Evolutionary conservation across 148 eudicot species (phyloP).

Genomic region (Diospyros lotus): DNA sequence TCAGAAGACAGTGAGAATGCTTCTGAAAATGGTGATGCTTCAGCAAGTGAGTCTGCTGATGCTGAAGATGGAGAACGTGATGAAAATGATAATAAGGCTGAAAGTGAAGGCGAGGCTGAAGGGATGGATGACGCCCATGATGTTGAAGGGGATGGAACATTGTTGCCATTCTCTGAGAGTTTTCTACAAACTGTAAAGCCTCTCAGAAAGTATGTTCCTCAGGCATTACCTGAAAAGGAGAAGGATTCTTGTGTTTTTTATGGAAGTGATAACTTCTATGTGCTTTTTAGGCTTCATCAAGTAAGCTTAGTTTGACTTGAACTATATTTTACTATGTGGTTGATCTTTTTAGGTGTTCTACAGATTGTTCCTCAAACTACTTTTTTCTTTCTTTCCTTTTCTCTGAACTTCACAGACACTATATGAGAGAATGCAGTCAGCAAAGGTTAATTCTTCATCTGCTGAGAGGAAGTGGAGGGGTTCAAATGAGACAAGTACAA

Average conservation of each 20-base stretch:
- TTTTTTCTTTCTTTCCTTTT: background rate
- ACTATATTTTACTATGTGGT: background rate
- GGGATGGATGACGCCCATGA: slow-evolving; percentile 55
- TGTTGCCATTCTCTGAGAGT: slow-evolving; percentile 42
- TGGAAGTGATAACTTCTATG: slow-evolving; percentile 78
- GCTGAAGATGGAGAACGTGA: slow-evolving; percentile 51
- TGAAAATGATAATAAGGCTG: slow-evolving; percentile 47
- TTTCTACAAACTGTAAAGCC: slow-evolving; percentile 59
- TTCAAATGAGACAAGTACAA: slow-evolving; percentile 37
- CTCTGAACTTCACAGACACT: slow-evolving; percentile 46
- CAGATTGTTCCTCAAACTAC: background rate
- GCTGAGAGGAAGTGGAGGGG: slow-evolving; percentile 62
- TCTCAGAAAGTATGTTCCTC: slow-evolving; percentile 47
- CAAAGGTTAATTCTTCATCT: slow-evolving; percentile 58
- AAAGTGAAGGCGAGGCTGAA: slow-evolving; percentile 77
- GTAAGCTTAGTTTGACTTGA: slow-evolving; percentile 30
- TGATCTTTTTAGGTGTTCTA: slow-evolving; percentile 7
- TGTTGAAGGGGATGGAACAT: slow-evolving; percentile 45
- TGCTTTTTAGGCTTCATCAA: slow-evolving; percentile 83
- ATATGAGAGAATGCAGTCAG: slow-evolving; percentile 74
- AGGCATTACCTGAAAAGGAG: slow-evolving; percentile 29
- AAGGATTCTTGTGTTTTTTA: slow-evolving; percentile 54
- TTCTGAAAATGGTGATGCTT: slow-evolving; percentile 64
- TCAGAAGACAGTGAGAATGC: slow-evolving; percentile 64
- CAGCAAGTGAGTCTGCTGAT: slow-evolving; percentile 70